Evolutionary conservation across 139 green algal species (phyloP).

Genomic region (Edaphochlamys debaryana): DNA sequence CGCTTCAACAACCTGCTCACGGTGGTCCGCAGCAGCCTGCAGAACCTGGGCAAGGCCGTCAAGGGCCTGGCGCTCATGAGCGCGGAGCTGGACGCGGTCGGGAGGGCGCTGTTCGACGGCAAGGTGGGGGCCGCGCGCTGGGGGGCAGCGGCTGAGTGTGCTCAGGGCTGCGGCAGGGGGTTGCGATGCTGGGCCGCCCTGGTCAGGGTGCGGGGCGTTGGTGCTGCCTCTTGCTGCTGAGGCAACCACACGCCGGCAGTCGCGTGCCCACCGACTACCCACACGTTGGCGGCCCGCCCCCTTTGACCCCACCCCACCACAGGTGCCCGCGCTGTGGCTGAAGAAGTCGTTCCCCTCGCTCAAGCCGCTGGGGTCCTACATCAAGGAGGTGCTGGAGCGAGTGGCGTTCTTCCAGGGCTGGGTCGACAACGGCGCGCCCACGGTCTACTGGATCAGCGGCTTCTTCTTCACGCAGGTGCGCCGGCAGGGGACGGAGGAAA

Average conservation of each 20-base stretch:
- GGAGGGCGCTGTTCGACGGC: constrained; percentile 65
- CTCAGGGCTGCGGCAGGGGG: too few relatives aligned
- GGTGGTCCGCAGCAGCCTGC: constrained; percentile 69
- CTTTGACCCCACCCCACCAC: too few relatives aligned
- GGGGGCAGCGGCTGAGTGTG: too few relatives aligned
- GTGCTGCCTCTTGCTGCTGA: too few relatives aligned
- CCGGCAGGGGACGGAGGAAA: constrained; percentile 34
- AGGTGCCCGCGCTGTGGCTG: constrained; percentile 81
- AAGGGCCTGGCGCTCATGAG: constrained; percentile 86
- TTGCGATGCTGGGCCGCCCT: too few relatives aligned
- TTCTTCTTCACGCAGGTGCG: constrained; percentile 91
- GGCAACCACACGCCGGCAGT: too few relatives aligned
- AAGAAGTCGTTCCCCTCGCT: constrained; percentile 76
- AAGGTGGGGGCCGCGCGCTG: too few relatives aligned
- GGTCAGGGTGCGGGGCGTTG: too few relatives aligned
- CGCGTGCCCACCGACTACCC: too few relatives aligned
- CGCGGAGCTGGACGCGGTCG: constrained; percentile 72
- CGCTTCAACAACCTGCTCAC: constrained; percentile 80
- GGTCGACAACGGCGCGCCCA: constrained; percentile 72
- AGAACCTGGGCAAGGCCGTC: constrained; percentile 79
- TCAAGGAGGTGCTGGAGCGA: constrained; percentile 79
- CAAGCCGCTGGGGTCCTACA: constrained; percentile 82
- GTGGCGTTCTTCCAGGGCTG: constrained; percentile 77
- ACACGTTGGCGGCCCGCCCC: too few relatives aligned
- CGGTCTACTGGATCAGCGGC: constrained; percentile 82